Evolutionary conservation across 345 rosid genomes (phyloP), one percentile per base, ranked within the genome.

Genomic region (Camelina sativa): DNA sequence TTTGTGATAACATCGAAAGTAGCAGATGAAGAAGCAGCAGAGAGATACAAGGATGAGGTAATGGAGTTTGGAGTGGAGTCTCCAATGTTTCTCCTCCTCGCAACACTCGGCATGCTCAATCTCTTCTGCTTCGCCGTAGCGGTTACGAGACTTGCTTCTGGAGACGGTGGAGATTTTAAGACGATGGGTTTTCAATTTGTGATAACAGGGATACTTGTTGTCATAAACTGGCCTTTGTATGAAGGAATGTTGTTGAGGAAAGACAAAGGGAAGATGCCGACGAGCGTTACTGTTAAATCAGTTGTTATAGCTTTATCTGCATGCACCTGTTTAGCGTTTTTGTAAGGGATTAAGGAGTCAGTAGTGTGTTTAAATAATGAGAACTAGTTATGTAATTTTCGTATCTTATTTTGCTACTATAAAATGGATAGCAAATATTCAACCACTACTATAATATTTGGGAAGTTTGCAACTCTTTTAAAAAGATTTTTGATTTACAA

Each of bases 11-110:
- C 89, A 15, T 58, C 87, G 1, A 91, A 94, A 80, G 93, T 87
- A 8, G 80, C 87, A 0, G 88, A 94, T 50, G 86, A 80, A 58
- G 89, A 86, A 12, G 93, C 80, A 10, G 48, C 69, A 2, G 28
- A 56, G 23, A 76, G 96, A 52, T 87, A 88, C 52, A 38, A 81
- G 48, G 62, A 85, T 57, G 95, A 88, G 82, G 74, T 72, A 17
- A 85, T 91, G 86, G 96, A 94, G 66, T 88, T 94, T 12, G 93
- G 97, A 77, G 85, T 76, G 12, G 61, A 86, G 10, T 85, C 95
- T n/a, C 82, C 86, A 0, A 88, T 86, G 92, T 80, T 90, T 52
- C 71, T 78, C 16, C 12, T 87, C 51, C 65, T 94, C 11, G 85
- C 93, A 48, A 84, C 90, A 8, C 61, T 91, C 16, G 96, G 91